These are phyloP conservation scores for Peronosclerospora sorghi DNA, from an alignment of 352 stramenopile species.

Conservation along the genomic window DNA sequence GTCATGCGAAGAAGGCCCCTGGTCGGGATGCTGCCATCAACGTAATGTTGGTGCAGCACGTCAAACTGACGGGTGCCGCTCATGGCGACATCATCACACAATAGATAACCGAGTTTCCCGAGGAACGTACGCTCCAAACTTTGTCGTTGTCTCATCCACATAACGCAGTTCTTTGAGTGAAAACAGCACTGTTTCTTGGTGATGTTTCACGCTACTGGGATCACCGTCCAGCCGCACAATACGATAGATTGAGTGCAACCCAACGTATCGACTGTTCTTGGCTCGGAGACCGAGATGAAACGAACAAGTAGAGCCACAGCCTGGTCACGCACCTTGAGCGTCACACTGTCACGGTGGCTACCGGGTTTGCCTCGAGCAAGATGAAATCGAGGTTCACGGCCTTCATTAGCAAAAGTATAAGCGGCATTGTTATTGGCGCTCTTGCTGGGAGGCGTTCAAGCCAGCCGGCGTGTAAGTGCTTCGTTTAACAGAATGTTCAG, in stretches of 20 bases:
- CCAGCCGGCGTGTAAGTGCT: constrained; percentile 88
- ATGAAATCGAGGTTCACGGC: constrained; percentile 96
- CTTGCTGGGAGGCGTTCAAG: constrained; percentile 70
- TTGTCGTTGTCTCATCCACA: constrained; percentile 93
- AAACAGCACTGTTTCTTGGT: constrained; percentile 92
- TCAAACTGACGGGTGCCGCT: constrained; percentile 90
- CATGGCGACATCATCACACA: constrained; percentile 83
- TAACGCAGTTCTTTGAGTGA: constrained; percentile 91
- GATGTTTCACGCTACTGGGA: constrained; percentile 85
- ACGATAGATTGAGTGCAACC: constrained; percentile 93
- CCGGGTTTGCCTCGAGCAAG: constrained; percentile 86
- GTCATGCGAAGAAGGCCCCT: constrained; percentile 91
- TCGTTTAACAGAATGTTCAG: constrained; percentile 77
- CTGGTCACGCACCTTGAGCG: constrained; percentile 82
- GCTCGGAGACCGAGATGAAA: constrained; percentile 95
- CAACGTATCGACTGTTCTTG: constrained; percentile 98
- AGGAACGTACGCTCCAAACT: constrained; percentile 93
- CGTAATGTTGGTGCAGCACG: constrained; percentile 95
- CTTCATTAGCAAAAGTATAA: constrained; percentile 95
- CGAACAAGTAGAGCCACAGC: constrained; percentile 90
- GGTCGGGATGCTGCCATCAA: constrained; percentile 67
- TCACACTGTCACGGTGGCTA: constrained; percentile 14
- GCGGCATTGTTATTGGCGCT: constrained; percentile 93
- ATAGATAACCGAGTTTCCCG: constrained; percentile 96
- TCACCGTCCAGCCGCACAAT: constrained; percentile 85